Percentiles rank a stretch among this genome's conserved stretches.
phyloP scores from a whole-genome alignment of 2,329 filamentous ascomycete genomes.

The Diplocarpon rosae region DNA sequence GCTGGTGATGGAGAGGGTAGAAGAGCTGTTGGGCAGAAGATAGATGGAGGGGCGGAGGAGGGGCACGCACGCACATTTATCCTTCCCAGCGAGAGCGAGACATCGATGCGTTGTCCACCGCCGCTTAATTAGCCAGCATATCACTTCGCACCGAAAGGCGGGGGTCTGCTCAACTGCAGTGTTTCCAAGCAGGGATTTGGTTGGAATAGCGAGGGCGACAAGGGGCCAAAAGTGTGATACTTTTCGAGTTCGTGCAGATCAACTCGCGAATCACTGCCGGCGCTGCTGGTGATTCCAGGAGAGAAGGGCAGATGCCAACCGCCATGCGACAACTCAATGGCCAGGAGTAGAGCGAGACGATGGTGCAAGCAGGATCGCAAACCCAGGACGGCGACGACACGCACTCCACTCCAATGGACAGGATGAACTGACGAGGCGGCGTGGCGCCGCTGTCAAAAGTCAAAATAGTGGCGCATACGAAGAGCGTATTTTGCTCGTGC shows the following conservation, averaged over 20 bases:
- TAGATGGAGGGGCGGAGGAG: constrained; percentile 9
- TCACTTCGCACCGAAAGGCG: constrained; percentile 11
- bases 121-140: constrained; percentile 9
- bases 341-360: no score
- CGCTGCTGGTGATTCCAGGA: constrained; percentile 1
- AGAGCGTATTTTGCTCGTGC: not conserved
- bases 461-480: constrained; percentile 9
- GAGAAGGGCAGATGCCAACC: not conserved
- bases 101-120: constrained; percentile 24
- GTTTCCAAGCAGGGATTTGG: constrained; percentile 8
- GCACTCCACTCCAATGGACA: not conserved
- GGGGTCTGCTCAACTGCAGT: constrained; percentile 10
- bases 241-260: constrained; percentile 12
- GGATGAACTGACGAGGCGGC: constrained; percentile 2
- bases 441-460: constrained; percentile 5
- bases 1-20: not conserved
- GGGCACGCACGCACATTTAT: constrained; percentile 21
- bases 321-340: no score
- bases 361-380: no score
- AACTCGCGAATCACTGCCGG: constrained; percentile 12
- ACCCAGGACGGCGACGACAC: no score
- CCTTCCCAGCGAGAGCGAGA: constrained; percentile 18
- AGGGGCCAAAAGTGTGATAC: constrained; percentile 12
- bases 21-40: constrained; percentile 5
- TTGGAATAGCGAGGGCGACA: constrained; percentile 8